phyloP scores from a whole-genome alignment of 345 rosid species.

The Salix exigua region DNA sequence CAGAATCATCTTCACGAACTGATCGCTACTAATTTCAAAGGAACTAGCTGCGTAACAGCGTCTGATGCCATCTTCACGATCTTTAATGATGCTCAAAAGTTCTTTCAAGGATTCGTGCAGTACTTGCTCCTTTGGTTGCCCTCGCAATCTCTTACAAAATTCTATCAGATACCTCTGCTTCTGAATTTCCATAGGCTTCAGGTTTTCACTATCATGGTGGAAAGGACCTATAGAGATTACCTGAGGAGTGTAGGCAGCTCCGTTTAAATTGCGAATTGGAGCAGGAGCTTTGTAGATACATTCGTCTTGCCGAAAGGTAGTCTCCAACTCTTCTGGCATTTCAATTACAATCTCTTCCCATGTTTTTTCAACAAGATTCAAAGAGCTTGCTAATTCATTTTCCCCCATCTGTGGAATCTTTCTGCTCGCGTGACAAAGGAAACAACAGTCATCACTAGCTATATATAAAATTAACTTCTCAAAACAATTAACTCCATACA shows the following conservation, averaged over 20 bases:
- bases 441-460: too few species aligned
- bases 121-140: too few species aligned
- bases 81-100: too few species aligned
- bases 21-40: not conserved
- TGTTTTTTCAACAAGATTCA: not conserved
- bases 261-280: not conserved
- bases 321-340: not conserved
- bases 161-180: not conserved
- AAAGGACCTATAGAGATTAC: constrained; percentile 7
- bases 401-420: not conserved
- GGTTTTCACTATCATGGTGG: not conserved
- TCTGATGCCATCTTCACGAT: too few species aligned
- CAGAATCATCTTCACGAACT: not conserved
- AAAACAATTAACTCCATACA: too few species aligned
- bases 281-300: not conserved
- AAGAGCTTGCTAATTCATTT: too few species aligned
- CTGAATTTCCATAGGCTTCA: not conserved
- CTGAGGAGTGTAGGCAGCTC: not conserved
- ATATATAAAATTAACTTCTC: too few species aligned
- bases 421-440: too few species aligned
- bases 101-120: too few species aligned
- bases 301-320: not conserved
- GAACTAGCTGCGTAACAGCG: not conserved
- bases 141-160: not conserved
- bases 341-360: not conserved